Conservation (phyloP, 2,329 filamentous ascomycete species). For the Scedosporium aurantiacum region DNA sequence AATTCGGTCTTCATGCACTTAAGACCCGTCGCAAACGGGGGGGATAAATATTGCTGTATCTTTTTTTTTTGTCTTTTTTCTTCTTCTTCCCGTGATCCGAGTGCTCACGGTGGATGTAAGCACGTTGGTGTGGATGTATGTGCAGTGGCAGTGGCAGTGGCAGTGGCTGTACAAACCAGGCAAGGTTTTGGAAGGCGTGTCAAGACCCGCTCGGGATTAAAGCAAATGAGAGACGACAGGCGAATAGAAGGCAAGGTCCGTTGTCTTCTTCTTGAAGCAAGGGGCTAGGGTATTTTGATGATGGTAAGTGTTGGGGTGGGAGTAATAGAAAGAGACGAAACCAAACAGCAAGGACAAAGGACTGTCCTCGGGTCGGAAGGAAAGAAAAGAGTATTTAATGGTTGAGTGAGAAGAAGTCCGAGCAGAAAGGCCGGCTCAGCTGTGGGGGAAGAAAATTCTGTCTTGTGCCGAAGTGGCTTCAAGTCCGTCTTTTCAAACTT, state of each 20-base stretch:
- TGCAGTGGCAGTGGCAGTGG: too few species aligned
- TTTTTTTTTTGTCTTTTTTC: not conserved
- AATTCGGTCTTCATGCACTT: slow-evolving; percentile 3
- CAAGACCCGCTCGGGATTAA: not conserved
- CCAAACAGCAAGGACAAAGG: not conserved
- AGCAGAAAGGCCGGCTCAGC: slow-evolving; percentile 6
- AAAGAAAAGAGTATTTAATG: not conserved
- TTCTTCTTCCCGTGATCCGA: not conserved
- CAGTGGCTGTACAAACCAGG: not conserved
- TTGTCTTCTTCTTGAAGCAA: not conserved
- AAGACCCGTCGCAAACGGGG: not conserved
- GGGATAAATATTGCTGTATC: not conserved
- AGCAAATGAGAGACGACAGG: not conserved
- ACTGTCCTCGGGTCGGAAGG: not conserved
- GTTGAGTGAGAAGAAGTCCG: not conserved
- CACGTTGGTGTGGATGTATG: not conserved
- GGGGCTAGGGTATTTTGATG: too few species aligned
- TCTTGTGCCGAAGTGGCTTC: slow-evolving; percentile 17
- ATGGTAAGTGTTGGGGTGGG: too few species aligned
- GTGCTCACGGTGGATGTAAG: not conserved
- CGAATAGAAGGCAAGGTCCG: not conserved
- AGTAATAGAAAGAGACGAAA: not conserved
- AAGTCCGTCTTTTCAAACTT: slow-evolving; percentile 3
- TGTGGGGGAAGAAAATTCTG: slow-evolving; percentile 1
- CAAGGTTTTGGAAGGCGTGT: not conserved